These are phyloP conservation scores for Coniochaeta prunicola DNA, from an alignment of 2,329 filamentous ascomycete species.

Conservation along the genomic window DNA sequence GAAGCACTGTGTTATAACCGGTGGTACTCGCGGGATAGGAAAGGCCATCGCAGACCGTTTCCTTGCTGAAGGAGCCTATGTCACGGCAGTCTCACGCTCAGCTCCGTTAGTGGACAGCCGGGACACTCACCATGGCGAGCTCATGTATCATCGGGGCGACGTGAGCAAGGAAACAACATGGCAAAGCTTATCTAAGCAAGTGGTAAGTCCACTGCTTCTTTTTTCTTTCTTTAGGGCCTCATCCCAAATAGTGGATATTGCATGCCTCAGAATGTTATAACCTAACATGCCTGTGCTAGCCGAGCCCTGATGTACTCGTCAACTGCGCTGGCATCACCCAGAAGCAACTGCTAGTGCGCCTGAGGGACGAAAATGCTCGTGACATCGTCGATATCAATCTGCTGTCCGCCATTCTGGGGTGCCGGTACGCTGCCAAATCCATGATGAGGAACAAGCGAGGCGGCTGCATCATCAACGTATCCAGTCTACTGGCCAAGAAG, in stretches of 20 bases:
- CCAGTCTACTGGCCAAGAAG: constrained; percentile 64
- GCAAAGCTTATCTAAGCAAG: not conserved
- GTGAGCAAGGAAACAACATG: not conserved
- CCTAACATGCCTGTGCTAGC: not conserved
- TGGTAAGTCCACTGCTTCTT: not conserved
- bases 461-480: constrained; percentile 73
- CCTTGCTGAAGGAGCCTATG: constrained; percentile 39
- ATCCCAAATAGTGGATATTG: not conserved
- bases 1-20: constrained; percentile 56
- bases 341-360: constrained; percentile 53
- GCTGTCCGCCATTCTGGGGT: constrained; percentile 54
- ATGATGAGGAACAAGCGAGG: constrained; percentile 29
- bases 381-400: constrained; percentile 65
- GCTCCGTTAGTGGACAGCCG: not conserved
- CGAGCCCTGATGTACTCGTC: constrained; percentile 51
- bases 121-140: not conserved
- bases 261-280: not conserved
- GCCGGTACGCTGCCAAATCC: constrained; percentile 39
- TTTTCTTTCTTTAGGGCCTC: too few species aligned
- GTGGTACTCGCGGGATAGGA: constrained; percentile 65
- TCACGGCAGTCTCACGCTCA: constrained; percentile 51
- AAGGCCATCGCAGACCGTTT: constrained; percentile 60
- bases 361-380: constrained; percentile 41
- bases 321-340: constrained; percentile 75
- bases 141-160: not conserved